Base-by-base conservation (phyloP, 1,284 basidiomycete species). In the Trichosporon sp. region DNA sequence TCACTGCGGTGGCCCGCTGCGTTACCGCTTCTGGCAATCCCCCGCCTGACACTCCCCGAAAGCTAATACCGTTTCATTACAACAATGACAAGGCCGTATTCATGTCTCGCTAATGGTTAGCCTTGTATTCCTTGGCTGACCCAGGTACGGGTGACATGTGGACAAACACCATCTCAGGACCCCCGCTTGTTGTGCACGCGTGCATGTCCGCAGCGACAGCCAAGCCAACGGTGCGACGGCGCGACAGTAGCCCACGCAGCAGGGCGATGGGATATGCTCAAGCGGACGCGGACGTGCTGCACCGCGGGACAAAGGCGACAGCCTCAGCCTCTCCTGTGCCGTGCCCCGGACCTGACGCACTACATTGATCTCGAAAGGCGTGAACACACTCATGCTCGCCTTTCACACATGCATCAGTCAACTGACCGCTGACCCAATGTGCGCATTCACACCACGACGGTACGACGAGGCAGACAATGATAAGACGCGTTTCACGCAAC, bases 61-160 rank as follows among this genome's bases (percentile, higher is more conserved):
- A 26, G 1, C 21, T 26, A 54, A 54, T 54, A 21, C 51, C 51
- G 51, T n/a, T 4, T 10, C 1, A 54, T 54, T 21, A 7, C 19
- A 26, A 21, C 7, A 54, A 11, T 11, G 16, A 48, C 5, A 16
- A 48, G 46, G 46, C 7, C 8, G 10, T 11, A 46, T 46, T n/a
- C 43, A 46, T 46, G 43, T 46, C 43, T 46, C 43, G 11, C 16
- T 46, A n/a, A 46, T 43, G 10, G 11, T 43, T 4, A n/a, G 16
- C 43, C 26, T 26, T 26, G 43, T 46, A 46, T 7, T 14, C 11
- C n/a, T 46, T 46, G 14, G 43, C 43, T 46, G 16, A 19, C 2
- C 51, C n/a, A 54, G 51, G 51, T 54, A 54, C 51, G 19, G 51
- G 51, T 54, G 51, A 54, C 51, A 54, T 54, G 51, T 54, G 51